Evolutionary conservation across 2,329 filamentous ascomycete genomes (phyloP).

Genomic region (Fusarium tricinctum): DNA sequence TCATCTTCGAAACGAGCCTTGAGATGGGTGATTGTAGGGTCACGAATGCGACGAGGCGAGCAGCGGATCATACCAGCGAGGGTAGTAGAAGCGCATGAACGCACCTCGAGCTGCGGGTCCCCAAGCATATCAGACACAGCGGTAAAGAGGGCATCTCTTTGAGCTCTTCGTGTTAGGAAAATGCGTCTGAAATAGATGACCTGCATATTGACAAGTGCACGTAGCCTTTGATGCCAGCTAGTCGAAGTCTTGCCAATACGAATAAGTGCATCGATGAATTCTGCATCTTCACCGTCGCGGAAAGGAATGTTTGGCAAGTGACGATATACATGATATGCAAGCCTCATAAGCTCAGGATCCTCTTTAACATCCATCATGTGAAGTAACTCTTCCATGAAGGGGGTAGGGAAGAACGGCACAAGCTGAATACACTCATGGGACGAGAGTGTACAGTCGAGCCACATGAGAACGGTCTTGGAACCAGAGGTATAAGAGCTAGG

Average conservation of each 20-base stretch:
- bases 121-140: slow-evolving; percentile 97
- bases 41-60: slow-evolving; percentile 84
- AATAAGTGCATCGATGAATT: slow-evolving; percentile 88
- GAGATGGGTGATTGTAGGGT: slow-evolving; percentile 80
- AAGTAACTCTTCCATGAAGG: slow-evolving; percentile 91
- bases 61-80: slow-evolving; percentile 98
- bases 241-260: slow-evolving; percentile 85
- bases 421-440: slow-evolving; percentile 94
- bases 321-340: slow-evolving; percentile 97
- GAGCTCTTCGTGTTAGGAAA: slow-evolving; percentile 82
- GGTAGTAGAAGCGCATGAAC: slow-evolving; percentile 91
- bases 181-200: slow-evolving; percentile 97
- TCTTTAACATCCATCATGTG: slow-evolving; percentile 99
- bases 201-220: slow-evolving; percentile 97
- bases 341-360: slow-evolving; percentile 92
- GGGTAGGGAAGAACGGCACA: slow-evolving; percentile 88
- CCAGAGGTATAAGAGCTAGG: slow-evolving; percentile 95
- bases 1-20: slow-evolving; percentile 83
- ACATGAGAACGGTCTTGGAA: slow-evolving; percentile 94
- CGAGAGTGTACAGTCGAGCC: slow-evolving; percentile 91
- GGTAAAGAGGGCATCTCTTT: slow-evolving; percentile 86
- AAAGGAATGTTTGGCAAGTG: slow-evolving; percentile 97
- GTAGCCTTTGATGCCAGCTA: slow-evolving; percentile 95
- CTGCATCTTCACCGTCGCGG: slow-evolving; percentile 84
- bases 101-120: slow-evolving; percentile 92